These are phyloP conservation scores for Orbilia quercus DNA, from an alignment of 2,329 filamentous ascomycete species.

Conservation along the genomic window DNA sequence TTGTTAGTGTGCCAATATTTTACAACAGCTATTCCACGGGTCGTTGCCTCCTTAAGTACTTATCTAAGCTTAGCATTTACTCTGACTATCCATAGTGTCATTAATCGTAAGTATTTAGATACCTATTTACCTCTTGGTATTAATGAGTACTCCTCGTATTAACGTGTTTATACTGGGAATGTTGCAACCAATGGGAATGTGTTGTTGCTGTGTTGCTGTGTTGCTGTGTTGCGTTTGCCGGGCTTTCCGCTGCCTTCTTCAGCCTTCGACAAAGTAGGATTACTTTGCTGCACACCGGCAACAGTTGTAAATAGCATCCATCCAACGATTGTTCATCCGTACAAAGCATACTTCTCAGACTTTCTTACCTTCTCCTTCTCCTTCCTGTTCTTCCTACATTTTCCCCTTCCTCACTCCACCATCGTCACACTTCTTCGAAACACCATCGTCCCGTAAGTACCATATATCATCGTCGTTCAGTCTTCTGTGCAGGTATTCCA, in stretches of 20 bases:
- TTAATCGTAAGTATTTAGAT: background rate
- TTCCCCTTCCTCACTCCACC: slow-evolving; percentile 15
- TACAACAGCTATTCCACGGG: no score
- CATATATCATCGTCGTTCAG: background rate
- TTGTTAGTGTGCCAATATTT: no score
- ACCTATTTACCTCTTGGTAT: background rate
- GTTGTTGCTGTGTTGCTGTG: slow-evolving; percentile 24
- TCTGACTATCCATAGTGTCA: background rate
- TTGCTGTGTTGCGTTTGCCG: slow-evolving; percentile 42
- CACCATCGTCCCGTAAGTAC: background rate
- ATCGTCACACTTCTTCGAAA: slow-evolving; percentile 3
- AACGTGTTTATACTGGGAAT: background rate
- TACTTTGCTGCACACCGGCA: background rate
- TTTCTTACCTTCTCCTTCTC: slow-evolving; percentile 11
- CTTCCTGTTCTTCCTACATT: slow-evolving; percentile 57
- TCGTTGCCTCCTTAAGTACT: background rate
- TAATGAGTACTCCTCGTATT: no score
- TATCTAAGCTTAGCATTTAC: background rate
- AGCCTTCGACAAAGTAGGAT: slow-evolving; percentile 44
- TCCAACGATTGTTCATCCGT: background rate
- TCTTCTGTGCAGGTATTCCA: background rate
- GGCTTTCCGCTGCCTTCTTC: slow-evolving; percentile 35
- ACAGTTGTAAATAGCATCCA: slow-evolving; percentile 19
- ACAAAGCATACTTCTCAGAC: slow-evolving; percentile 10
- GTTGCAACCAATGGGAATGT: background rate